Evolutionary conservation across 768 basidiomycete species (phyloP), one percentile per base, ranked within the genome.

Genomic region (Boletus patriciae): DNA sequence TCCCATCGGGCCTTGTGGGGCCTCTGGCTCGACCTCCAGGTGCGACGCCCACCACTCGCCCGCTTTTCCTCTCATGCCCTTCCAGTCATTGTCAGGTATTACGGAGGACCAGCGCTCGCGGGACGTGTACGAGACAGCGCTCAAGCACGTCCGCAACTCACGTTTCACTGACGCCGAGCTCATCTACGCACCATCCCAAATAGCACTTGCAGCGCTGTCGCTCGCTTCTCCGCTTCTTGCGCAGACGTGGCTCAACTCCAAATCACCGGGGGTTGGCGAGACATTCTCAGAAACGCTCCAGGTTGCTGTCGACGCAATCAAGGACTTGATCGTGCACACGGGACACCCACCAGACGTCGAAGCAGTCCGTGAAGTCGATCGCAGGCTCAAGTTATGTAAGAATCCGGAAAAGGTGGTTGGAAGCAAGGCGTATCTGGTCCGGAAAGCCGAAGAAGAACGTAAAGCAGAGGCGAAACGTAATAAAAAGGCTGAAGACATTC

Each of bases 351-450:
- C 93, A n/a, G 80, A 91, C 55, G 78, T 96, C 13, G 93, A 93
- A 57, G 78, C 81, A 31, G 94, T 98, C 15, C 88, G 91, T 15
- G 89, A 91, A 66, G 87, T 98, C 8, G 97, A 99, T 70, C 83
- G 88, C 67, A 79, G 94, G 44, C 76, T 99, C 45, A 87, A 84
- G 66, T 66, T 88, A 37, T 98, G 96, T 78, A 92, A 94, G 70
- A 98, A 99, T 66, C 97, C 97, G 6, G 94, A 96, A 73, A 97
- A 95, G 72, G 87, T 96, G 6, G 84, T 86, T 13, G 94, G 94
- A n/a, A 96, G 86, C 59, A 87, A 84, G 58, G 88, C 91, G 3
- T 94, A 88, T 70, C 70, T 86, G 25, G 82, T 83, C 21, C 86
- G 84, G 68, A 85, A 83, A 61, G 83, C 78, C n/a, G 86, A 85